Base-by-base conservation (phyloP, 2,329 filamentous ascomycete genomes). In the Colletotrichum sp. region DNA sequence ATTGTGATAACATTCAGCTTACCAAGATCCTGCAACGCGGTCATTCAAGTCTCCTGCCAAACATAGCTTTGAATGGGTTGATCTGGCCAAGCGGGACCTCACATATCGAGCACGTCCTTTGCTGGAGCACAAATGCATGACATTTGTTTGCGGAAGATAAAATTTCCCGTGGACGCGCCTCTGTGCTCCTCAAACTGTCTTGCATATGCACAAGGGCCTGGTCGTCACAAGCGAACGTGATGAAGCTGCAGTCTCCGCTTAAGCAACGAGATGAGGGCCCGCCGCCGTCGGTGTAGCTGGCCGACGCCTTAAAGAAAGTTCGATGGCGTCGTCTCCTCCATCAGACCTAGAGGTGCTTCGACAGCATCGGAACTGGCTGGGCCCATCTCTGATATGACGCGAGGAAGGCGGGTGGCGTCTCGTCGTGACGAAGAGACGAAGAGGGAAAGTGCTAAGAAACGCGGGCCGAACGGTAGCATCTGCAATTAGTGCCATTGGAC, bases 161-260 rank as follows among this genome's bases (percentile, higher is more conserved):
- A 49, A 52, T 32, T 22, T 62, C 69, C 63, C 72, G 72, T 52
- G 34, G 36, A 39, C 64, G 64, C 29, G n/a, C 30, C 57, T 32
- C 44, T 30, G 49, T 65, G 68, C 49, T 39, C 39, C n/a, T 62
- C 32, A 36, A 34, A 44, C 49, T 59, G 59, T 61, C 71, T 66
- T 74, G 70, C 70, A 73, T 69, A 49, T 34, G 36, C 55, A 34
- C 59, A 64, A 49, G 57, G 55, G 68, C 29, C 36, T 67, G 27
- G 69, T 63, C 68, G 57, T 72, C 70, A 59, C 57, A 59, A 73
- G 64, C 55, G 69, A 68, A 16, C 55, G 69, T 75, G 72, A 73
- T 73, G 29, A 22, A 69, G 64, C 69, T 73, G 57, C 69, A 69
- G 39, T 29, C 73, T 69, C 49, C 74, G 71, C 74, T 69, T 52